These are phyloP conservation scores for Ophiostoma montium DNA, from an alignment of 2,329 filamentous ascomycete species.

Conservation along the genomic window DNA sequence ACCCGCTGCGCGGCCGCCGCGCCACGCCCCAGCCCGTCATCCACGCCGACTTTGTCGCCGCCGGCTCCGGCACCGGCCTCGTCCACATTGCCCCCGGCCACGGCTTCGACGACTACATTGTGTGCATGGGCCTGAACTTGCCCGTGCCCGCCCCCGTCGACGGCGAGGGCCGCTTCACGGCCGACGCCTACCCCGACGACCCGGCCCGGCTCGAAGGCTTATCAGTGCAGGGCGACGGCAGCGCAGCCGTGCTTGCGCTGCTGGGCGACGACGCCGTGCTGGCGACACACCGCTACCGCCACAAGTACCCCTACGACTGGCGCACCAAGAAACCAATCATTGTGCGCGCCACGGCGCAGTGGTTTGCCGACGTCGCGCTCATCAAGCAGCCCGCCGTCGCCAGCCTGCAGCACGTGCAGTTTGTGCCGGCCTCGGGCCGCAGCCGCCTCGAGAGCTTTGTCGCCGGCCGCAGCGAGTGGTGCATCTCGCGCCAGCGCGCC, in stretches of 20 bases:
- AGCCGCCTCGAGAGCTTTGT: slow-evolving; percentile 74
- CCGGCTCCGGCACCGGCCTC: slow-evolving; percentile 83
- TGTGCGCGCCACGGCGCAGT: slow-evolving; percentile 83
- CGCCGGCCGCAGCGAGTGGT: slow-evolving; percentile 85
- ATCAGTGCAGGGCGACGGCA: slow-evolving; percentile 33
- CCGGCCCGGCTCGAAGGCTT: slow-evolving; percentile 54
- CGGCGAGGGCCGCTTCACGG: slow-evolving; percentile 66
- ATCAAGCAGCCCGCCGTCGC: slow-evolving; percentile 64
- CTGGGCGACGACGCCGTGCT: slow-evolving; percentile 49
- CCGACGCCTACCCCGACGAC: slow-evolving; percentile 59
- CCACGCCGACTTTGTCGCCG: slow-evolving; percentile 76
- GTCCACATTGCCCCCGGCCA: slow-evolving; percentile 92
- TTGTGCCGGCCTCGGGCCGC: slow-evolving; percentile 63
- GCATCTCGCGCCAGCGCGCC: slow-evolving; percentile 85
- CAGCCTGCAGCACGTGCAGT: slow-evolving; percentile 57
- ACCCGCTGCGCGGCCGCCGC: slow-evolving; percentile 48
- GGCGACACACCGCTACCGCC: slow-evolving; percentile 54
- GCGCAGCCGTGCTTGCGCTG: slow-evolving; percentile 46
- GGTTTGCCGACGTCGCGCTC: slow-evolving; percentile 83
- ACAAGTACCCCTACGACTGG: slow-evolving; percentile 99
- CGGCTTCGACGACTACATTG: slow-evolving; percentile 90
- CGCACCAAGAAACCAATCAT: slow-evolving; percentile 87
- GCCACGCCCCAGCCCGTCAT: slow-evolving; percentile 55
- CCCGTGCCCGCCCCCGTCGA: slow-evolving; percentile 71
- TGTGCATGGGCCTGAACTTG: slow-evolving; percentile 57